Base-by-base conservation (phyloP, 331 rosid species). In the Malus hybrid region DNA sequence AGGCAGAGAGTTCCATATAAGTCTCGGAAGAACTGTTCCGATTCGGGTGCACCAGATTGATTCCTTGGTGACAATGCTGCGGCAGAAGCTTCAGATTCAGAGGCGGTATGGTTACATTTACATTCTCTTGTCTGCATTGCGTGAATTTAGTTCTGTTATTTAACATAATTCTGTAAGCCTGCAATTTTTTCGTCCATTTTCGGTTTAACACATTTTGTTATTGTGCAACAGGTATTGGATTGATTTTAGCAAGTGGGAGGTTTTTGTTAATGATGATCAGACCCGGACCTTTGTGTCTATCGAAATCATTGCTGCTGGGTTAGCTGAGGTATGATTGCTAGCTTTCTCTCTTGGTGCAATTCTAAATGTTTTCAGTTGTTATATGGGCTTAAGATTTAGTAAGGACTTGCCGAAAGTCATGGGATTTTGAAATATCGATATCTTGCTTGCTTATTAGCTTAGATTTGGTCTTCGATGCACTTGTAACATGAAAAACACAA, bases 1-100 rank as follows among this genome's bases (percentile, higher is more conserved):
- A 14, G 97, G 90, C 60, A 88, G 96, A 71, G 89, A 88, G 75
- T 94, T 92, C 71, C 99, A 94, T 84, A 79, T 92, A 71, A 92
- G 97, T 73, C 84, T 94, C 73, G 94, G 96, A 76, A 85, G 99
- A 86, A 91, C 97, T 66, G 95, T 94, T 54, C 93, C 96, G 12
- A 83, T 94, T 69, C 88, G 93, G 28, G 90, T 80, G 54, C 97
- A 91, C 81, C 97, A 94, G 83, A 94, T 91, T 75, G 97, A 88
- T 61, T 91, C 97, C 4, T 39, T 94, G 73, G 87, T 94, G 75
- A 65, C 92, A 59, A 94, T 90, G 93, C 93, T 94, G 59, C 82
- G 83, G 29, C 96, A 91, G 85, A 94, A 87, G 80, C 94, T 94
- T 81, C 97, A 90, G 79, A 78, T 65, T 69, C 93, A 89, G 69